These are phyloP conservation scores for Amanita pseudoporphyria DNA, from an alignment of 768 basidiomycete species.

Conservation along the genomic window DNA sequence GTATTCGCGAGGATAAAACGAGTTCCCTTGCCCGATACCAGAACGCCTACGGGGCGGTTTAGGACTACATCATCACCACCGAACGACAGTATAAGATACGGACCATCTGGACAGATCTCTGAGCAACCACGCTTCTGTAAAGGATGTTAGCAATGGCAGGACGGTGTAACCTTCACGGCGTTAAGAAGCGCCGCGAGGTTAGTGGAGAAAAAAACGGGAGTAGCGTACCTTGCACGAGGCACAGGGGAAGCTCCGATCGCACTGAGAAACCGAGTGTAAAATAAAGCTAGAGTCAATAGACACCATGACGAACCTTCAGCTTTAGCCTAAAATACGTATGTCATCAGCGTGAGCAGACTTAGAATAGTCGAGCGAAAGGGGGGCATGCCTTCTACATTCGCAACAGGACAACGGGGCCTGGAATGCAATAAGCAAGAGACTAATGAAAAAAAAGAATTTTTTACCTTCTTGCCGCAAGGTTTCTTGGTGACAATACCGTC, in stretches of 20 bases:
- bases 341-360: not conserved
- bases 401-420: slow-evolving; percentile 52
- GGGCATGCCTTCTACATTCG: slow-evolving; percentile 47
- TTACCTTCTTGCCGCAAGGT: slow-evolving; percentile 38
- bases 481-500: slow-evolving; percentile 37
- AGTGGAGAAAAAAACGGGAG: not conserved
- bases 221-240: slow-evolving; percentile 29
- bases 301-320: slow-evolving; percentile 36
- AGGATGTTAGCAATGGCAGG: slow-evolving; percentile 1
- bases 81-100: slow-evolving; percentile 5
- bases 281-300: slow-evolving; percentile 9
- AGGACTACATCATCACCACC: not conserved
- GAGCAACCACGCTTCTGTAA: slow-evolving; percentile 52
- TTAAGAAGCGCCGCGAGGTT: not conserved
- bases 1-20: slow-evolving; percentile 62
- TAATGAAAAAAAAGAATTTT: slow-evolving; percentile 3
- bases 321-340: slow-evolving; percentile 31
- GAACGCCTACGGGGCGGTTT: slow-evolving; percentile 34
- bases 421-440: not conserved
- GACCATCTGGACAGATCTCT: slow-evolving; percentile 58
- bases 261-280: slow-evolving; percentile 23
- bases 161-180: not conserved
- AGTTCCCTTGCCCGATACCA: slow-evolving; percentile 58
- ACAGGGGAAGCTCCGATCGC: slow-evolving; percentile 43
- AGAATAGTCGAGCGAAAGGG: not conserved